Base-by-base conservation (phyloP, 371 early-diverging fungal species). In the Mucor mucedo region DNA sequence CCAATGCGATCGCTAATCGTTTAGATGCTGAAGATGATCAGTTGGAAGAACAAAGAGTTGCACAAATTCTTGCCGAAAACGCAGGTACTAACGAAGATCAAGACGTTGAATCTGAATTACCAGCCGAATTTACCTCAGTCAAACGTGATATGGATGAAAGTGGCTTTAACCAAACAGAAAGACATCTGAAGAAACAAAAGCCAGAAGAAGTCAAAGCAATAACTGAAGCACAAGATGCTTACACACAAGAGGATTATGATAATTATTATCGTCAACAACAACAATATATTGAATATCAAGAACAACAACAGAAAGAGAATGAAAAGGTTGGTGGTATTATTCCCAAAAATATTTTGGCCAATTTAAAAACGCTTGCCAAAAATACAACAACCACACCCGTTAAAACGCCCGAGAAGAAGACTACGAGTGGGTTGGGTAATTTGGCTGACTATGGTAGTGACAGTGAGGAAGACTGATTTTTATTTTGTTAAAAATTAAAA, bases 1-100 rank as follows among this genome's bases (percentile, higher is more conserved):
- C 93, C 2, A 91, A 93, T 68, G 89, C 93, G 8, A 73, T 73
- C 54, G 77, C 77, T 2, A 82, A 83, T 35, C 81, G 71, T 10
- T 78, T 79, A 30, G 73, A 69, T 49, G 70, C 68, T 21, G 69
- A 71, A 41, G 65, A 58, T 35, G 66, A 63, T 27, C 55, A 29
- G 29, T 27, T 45, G 14, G 48, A 56, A 42, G 38, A 38, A 21
- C 54, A 55, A 9, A 52, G 58, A 54, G 60, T 72, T 69, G 55
- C 47, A 55, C 47, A 58, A 81, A 62, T 64, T 52, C 4, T 57
- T 11, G 10, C 84, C 35, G 77, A 84, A 7, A 82, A 79, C 56
- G 81, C 78, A 5, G 88, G 88, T 4, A 61, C 65, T n/a, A 54
- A 70, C 52, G 71, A 73, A 0, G 63, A 70, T 8, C 85, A 89